Evolutionary conservation across 1,284 basidiomycete genomes (phyloP).

Genomic region (Sphaerobolus stellatus): DNA sequence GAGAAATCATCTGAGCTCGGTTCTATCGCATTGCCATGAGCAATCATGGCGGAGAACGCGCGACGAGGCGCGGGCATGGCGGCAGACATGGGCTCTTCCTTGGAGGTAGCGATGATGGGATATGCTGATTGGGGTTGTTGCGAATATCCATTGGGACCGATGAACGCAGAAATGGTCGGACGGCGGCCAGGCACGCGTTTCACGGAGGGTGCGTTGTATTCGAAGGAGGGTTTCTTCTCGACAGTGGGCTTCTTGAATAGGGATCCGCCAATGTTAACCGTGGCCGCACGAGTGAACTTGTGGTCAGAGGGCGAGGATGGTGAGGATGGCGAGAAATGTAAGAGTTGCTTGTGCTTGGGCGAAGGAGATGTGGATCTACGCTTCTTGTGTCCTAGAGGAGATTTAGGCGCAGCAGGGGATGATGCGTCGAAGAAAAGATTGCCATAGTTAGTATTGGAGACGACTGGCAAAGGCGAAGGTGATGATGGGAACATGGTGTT

Average conservation of each 20-base stretch:
- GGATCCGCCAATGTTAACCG: conserved; percentile 28
- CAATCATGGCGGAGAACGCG: conserved; percentile 71
- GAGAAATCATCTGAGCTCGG: conserved; percentile 49
- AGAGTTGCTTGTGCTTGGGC: conserved; percentile 45
- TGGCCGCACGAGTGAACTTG: conserved; percentile 61
- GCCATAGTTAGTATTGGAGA: conserved; percentile 54
- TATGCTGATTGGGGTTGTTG: conserved; percentile 40
- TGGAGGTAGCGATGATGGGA: conserved; percentile 12
- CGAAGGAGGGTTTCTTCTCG: too few relatives aligned
- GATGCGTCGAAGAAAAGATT: conserved; percentile 59
- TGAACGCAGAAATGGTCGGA: conserved; percentile 64
- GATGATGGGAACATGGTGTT: conserved; percentile 27
- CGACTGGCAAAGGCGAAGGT: conserved; percentile 47
- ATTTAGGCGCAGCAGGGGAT: conserved; percentile 46
- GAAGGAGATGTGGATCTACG: conserved; percentile 72
- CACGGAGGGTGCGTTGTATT: conserved; percentile 56
- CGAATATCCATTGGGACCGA: conserved; percentile 36
- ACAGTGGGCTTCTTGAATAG: conserved; percentile 55
- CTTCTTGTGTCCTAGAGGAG: conserved; percentile 57
- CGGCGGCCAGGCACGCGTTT: conserved; percentile 57
- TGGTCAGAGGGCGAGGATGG: conserved; percentile 63
- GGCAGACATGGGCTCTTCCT: conserved; percentile 19
- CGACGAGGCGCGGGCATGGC: conserved; percentile 56
- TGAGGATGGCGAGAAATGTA: conserved; percentile 56
- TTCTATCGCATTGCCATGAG: conserved; percentile 29